Base-by-base conservation (phyloP, 768 basidiomycete genomes). In the Daedalea quercina region DNA sequence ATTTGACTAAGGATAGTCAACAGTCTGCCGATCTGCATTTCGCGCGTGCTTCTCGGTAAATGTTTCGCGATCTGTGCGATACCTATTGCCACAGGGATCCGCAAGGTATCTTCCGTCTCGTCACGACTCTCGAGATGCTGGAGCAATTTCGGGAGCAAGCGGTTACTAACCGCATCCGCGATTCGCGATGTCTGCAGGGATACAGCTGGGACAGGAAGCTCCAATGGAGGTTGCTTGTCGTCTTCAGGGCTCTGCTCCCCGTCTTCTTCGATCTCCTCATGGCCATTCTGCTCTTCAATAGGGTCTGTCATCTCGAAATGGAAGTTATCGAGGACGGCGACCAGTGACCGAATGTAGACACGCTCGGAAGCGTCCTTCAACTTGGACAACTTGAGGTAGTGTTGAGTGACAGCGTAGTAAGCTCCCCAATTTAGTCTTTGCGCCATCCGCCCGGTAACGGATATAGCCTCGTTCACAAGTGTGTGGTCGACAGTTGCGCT, bases 1-100 rank as follows among this genome's bases (percentile, higher is more conserved):
- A 88, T 85, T 63, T 98, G 95, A 60, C 87, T 83, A 51, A 97
- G 78, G 22, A 87, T 81, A 1, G 92, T 97, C 54, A 98, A 64
- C 12, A 97, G 72, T 24, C 85, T 80, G 0, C 79, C 71, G 22
- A 94, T 77, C 57, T 96, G 92, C 0, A 79, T 71, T 31, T 85
- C 78, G 9, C 84, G 79, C 0, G 73, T 69, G 1, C 74, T 68
- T 15, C 70, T 69, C 0, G 96, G 94, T 24, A 98, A 79, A 62
- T 90, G 81, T 55, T 81, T 74, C 1, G 94, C 88, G 20, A 99
- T 82, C 47, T 85, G 84, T 53, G 88, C 83, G 52, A 96, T 86
- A 47, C 94, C 94, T 31, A 91, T 73, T 0, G 94, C 80, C 51
- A 98, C 77, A 0, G 95, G 93, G 41, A 99, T 87, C 13, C 95